A percentile compares a stretch with the other conserved stretches of the same genome.
Evolutionary conservation across 139 green algal species (phyloP).

Genomic region (Trebouxia sp.): DNA sequence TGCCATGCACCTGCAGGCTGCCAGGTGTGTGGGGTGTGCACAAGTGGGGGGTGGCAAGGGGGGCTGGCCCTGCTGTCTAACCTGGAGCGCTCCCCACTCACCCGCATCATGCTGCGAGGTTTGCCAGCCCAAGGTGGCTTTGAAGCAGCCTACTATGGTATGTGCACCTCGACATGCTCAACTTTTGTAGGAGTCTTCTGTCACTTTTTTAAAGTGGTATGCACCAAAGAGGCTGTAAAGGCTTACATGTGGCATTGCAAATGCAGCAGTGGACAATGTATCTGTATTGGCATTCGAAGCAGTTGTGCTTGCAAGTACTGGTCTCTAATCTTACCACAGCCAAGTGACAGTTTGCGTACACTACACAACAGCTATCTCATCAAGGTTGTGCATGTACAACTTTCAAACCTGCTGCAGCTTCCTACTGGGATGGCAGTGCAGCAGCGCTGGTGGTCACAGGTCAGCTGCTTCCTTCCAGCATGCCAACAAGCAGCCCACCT

Average conservation of each 20-base stretch:
- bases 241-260: not conserved
- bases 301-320: not conserved
- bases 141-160: slow-evolving; percentile 41
- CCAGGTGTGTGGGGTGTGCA: slow-evolving; percentile 36
- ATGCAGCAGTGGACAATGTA: not conserved
- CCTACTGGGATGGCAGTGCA: not conserved
- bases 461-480: slow-evolving; percentile 31
- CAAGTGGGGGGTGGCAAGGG: slow-evolving; percentile 51
- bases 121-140: slow-evolving; percentile 48
- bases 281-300: not conserved
- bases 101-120: slow-evolving; percentile 38
- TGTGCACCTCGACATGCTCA: not conserved
- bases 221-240: not conserved
- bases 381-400: not conserved
- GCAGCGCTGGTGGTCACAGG: slow-evolving; percentile 26
- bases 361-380: too few species aligned
- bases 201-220: not conserved
- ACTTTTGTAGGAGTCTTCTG: not conserved
- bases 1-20: slow-evolving; percentile 20
- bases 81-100: slow-evolving; percentile 50
- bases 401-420: not conserved
- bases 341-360: too few species aligned
- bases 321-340: too few species aligned
- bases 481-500: not conserved
- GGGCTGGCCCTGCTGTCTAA: slow-evolving; percentile 49